Percentiles rank a stretch among this genome's conserved stretches.
Conservation (phyloP, 1,139 yeast genomes). For the Martiniozyma asiatica region DNA sequence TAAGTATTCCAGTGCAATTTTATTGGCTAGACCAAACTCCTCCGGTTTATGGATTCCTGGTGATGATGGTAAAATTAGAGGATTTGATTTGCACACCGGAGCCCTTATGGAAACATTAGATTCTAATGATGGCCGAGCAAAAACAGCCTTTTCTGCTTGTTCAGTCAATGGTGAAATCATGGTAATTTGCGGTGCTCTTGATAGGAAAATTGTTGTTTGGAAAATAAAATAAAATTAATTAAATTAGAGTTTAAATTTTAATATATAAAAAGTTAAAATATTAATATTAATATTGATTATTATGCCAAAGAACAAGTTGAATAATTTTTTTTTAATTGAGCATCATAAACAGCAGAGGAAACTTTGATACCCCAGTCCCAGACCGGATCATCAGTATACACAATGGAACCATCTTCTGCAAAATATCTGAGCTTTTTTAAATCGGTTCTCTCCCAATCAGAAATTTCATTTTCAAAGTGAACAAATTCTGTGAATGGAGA, state of each 20-base stretch:
- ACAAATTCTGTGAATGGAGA: conserved; percentile 21
- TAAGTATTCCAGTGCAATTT: conserved; percentile 46
- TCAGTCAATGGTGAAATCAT: conserved; percentile 25
- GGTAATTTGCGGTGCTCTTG: conserved; percentile 38
- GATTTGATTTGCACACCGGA: conserved; percentile 36
- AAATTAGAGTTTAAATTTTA: not conserved
- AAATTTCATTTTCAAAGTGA: conserved; percentile 13
- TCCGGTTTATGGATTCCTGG: conserved; percentile 57
- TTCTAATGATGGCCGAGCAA: conserved; percentile 33
- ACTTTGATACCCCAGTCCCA: conserved; percentile 27
- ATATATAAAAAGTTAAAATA: too few species aligned
- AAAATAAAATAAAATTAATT: not conserved
- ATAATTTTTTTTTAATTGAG: conserved; percentile 7
- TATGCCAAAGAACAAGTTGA: too few species aligned
- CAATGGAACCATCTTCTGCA: conserved; percentile 21
- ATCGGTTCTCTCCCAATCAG: conserved; percentile 21
- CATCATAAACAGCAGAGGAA: conserved; percentile 18
- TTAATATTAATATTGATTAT: too few species aligned
- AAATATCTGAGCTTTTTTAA: conserved; percentile 17
- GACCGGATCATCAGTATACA: conserved; percentile 18
- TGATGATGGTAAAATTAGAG: conserved; percentile 58
- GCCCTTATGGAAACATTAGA: conserved; percentile 22
- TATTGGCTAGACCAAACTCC: conserved; percentile 24
- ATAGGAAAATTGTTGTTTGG: conserved; percentile 24
- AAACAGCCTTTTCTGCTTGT: conserved; percentile 28